These are phyloP conservation scores for Candida tallmaniae DNA, from an alignment of 805 yeast species.

Conservation along the genomic window DNA sequence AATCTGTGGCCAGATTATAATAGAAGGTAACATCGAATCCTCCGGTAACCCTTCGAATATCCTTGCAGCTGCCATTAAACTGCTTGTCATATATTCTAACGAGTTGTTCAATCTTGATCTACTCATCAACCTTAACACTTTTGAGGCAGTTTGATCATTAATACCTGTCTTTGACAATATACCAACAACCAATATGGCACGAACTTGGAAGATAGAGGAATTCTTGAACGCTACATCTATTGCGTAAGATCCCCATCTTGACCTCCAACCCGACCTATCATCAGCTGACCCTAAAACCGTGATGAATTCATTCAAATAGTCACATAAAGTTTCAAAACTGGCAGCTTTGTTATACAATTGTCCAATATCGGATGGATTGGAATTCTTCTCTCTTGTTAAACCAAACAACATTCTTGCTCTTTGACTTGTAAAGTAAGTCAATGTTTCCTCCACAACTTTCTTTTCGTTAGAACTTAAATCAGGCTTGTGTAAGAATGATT, in stretches of 20 bases:
- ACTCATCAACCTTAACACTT: slow-evolving; percentile 23
- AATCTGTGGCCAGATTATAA: slow-evolving; percentile 46
- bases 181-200: slow-evolving; percentile 69
- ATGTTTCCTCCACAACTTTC: slow-evolving; percentile 42
- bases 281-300: slow-evolving; percentile 43
- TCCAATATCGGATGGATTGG: slow-evolving; percentile 29
- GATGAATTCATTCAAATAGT: slow-evolving; percentile 48
- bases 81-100: slow-evolving; percentile 31
- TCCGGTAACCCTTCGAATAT: slow-evolving; percentile 46
- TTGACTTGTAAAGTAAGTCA: slow-evolving; percentile 51
- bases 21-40: slow-evolving; percentile 42
- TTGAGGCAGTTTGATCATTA: slow-evolving; percentile 46
- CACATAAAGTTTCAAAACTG: slow-evolving; percentile 57
- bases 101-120: slow-evolving; percentile 17
- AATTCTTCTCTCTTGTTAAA: slow-evolving; percentile 50
- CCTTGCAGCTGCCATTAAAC: slow-evolving; percentile 35
- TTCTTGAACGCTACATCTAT: slow-evolving; percentile 57
- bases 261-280: slow-evolving; percentile 52
- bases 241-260: slow-evolving; percentile 62
- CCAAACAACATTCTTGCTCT: slow-evolving; percentile 69
- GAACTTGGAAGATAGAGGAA: slow-evolving; percentile 56
- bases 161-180: slow-evolving; percentile 61
- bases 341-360: slow-evolving; percentile 38
- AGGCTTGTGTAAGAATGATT: slow-evolving; percentile 59
- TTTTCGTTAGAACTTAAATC: slow-evolving; percentile 38